Percentiles rank a stretch among this genome's conserved stretches.
Evolutionary conservation across 2,329 filamentous ascomycete species (phyloP).

Genomic region (Colletotrichum sidae): DNA sequence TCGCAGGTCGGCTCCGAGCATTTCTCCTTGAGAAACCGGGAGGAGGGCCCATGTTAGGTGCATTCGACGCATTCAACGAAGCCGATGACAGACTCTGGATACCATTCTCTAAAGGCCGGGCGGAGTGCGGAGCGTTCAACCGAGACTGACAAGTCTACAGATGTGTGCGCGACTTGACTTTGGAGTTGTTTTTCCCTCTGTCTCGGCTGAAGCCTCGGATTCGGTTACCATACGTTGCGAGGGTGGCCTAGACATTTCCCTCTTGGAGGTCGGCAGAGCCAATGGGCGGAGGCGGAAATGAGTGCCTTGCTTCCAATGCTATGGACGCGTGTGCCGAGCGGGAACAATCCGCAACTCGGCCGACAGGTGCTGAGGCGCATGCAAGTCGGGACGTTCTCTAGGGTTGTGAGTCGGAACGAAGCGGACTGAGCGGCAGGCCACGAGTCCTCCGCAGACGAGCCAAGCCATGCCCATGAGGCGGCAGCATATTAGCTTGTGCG

Average conservation of each 20-base stretch:
- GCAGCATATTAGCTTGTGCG: background rate
- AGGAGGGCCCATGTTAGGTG: background rate
- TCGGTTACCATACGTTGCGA: background rate
- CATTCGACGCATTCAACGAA: background rate
- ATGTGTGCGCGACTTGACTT: no score
- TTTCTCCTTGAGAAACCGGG: slow-evolving; percentile 3
- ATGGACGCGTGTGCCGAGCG: background rate
- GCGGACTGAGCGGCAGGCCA: slow-evolving; percentile 5
- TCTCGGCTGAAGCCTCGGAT: slow-evolving; percentile 8
- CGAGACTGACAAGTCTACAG: no score
- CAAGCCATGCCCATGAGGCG: no score
- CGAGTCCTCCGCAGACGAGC: no score
- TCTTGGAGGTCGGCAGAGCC: background rate
- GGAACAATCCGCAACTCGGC: slow-evolving; percentile 29
- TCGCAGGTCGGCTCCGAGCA: slow-evolving; percentile 34
- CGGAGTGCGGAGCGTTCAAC: no score
- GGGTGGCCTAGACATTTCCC: no score
- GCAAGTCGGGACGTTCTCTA: slow-evolving; percentile 1
- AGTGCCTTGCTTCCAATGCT: background rate
- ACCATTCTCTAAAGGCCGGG: no score
- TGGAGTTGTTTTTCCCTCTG: no score
- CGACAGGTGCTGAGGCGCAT: slow-evolving; percentile 15
- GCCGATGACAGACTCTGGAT: no score
- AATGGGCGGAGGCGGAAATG: background rate
- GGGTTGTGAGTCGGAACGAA: no score